Evolutionary conservation across 2,329 filamentous ascomycete genomes (phyloP).

Genomic region (Aspergillus transmontanensis): DNA sequence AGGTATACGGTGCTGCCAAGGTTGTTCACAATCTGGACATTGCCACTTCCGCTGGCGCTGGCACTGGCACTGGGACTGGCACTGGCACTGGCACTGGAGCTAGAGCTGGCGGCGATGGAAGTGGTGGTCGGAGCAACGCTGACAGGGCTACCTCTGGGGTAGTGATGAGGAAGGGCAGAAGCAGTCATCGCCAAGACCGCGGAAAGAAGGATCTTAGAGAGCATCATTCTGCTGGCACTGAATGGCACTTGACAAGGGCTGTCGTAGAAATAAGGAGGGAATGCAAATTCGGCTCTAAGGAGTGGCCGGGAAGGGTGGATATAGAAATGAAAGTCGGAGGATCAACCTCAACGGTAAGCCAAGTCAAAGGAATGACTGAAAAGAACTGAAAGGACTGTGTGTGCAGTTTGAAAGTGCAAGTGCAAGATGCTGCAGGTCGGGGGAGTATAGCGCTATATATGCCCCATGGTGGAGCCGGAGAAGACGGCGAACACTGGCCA

Average conservation of each 20-base stretch:
- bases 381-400: background rate
- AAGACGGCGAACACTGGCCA: background rate
- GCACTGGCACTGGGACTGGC: constrained; percentile 12
- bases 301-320: background rate
- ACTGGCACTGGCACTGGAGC: constrained; percentile 3
- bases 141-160: constrained; percentile 4
- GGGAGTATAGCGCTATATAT: background rate
- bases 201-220: constrained; percentile 17
- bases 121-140: background rate
- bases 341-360: background rate
- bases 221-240: constrained; percentile 6
- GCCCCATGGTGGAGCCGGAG: background rate
- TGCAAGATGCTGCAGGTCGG: background rate
- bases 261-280: background rate
- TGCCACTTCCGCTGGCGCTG: constrained; percentile 17
- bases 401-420: background rate
- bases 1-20: constrained; percentile 27
- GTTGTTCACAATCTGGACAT: constrained; percentile 32
- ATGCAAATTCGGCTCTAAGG: background rate
- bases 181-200: constrained; percentile 13
- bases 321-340: background rate
- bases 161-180: constrained; percentile 8
- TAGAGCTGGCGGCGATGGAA: constrained; percentile 4
- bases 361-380: background rate
- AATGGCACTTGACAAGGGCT: background rate